These are phyloP conservation scores for Brasilioporus rufonigricans DNA, from an alignment of 768 basidiomycete genomes.

Conservation along the genomic window DNA sequence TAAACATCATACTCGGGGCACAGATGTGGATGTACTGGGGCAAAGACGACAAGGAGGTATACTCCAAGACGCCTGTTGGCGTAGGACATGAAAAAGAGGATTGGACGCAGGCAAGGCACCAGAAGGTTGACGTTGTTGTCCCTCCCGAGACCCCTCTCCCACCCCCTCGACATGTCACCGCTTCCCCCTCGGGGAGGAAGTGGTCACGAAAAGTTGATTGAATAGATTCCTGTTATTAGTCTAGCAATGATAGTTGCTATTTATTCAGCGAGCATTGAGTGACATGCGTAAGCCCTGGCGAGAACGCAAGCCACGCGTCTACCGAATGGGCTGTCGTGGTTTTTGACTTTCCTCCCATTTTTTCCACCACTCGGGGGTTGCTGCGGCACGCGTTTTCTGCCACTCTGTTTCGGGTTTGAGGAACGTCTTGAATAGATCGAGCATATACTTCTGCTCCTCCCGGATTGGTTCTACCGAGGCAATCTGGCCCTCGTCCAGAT, in stretches of 20 bases:
- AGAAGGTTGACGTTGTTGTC: constrained; percentile 43
- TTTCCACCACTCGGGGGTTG: constrained; percentile 30
- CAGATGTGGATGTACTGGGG: constrained; percentile 90
- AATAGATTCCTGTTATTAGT: constrained; percentile 23
- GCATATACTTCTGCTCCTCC: constrained; percentile 14
- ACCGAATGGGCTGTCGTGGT: constrained; percentile 5
- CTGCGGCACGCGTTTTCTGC: constrained; percentile 22
- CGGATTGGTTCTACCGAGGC: constrained; percentile 7
- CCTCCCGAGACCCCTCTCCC: constrained; percentile 41
- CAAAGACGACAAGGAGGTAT: constrained; percentile 38
- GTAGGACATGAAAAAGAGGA: constrained; percentile 29
- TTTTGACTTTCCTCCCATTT: constrained; percentile 28
- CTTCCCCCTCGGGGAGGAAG: constrained; percentile 55
- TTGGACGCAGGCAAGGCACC: constrained; percentile 25
- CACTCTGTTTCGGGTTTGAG: constrained; percentile 26
- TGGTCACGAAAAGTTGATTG: constrained; percentile 78
- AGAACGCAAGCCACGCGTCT: not conserved
- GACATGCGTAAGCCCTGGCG: not conserved
- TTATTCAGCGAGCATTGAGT: constrained; percentile 11
- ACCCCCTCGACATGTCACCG: constrained; percentile 39
- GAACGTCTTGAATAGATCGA: constrained; percentile 23
- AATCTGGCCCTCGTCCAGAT: constrained; percentile 13
- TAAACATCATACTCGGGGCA: constrained; percentile 80
- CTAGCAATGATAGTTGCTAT: constrained; percentile 12
- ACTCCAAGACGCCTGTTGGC: constrained; percentile 17